Evolutionary conservation across 2,329 filamentous ascomycete species (phyloP), one percentile per base, ranked within the genome.

Genomic region (Fusarium pilosicola): DNA sequence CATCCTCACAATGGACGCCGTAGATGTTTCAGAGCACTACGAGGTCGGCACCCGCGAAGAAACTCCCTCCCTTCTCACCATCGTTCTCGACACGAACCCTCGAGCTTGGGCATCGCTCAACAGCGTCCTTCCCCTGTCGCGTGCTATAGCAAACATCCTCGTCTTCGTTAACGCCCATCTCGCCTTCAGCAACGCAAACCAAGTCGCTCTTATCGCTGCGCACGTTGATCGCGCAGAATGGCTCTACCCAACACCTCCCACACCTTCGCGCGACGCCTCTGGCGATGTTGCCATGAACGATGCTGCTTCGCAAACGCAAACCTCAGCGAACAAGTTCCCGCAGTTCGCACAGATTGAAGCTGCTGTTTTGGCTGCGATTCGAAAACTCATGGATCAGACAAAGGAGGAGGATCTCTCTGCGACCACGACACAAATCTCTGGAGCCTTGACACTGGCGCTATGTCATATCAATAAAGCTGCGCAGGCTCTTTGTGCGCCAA

Each of bases 101-200:
- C 93, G 95, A 77, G 95, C 96, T 77, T 97, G 96, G 96, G 91
- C 94, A 12, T 88, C 94, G 68, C 89, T 98, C 49, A 87, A 91
- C 69, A 84, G 90, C 64, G 89, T 89, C 38, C 90, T 98, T 13
- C 91, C 96, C 34, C 89, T 99, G 69, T 93, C 93, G 56, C 92
- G 93, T 79, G 94, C 94, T 70, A 87, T 99, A 68, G 94, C 96
- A 70, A 90, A 96, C 83, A 89, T 98, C 73, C 92, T 98, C 79
- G 92, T 99, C 85, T 98, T 98, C 84, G 92, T 98, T 84, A 98
- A 99, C 83, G 94, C 96, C 62, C 97, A 99, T 81, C 89, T 99
- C 38, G 95, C 96, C 75, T 95, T 96, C 81, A 97, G 95, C 83
- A 96, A 96, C 82, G 90, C 93, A 62, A 98, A 98, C 84, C 93